Conservation (phyloP, 176 grass and related monocot species). For the Musa acuminata region DNA sequence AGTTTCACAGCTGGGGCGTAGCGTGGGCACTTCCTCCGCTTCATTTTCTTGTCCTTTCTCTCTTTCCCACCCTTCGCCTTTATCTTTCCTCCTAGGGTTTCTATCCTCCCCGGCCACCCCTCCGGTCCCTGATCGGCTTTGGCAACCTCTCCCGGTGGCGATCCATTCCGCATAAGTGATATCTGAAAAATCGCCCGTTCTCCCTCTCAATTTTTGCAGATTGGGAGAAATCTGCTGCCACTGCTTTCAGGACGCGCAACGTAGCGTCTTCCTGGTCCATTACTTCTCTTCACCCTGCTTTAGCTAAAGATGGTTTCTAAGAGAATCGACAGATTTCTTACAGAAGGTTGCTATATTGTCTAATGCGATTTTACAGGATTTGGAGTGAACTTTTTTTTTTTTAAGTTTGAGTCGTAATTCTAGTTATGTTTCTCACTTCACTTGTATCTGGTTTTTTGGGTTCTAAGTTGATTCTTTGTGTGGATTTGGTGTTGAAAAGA, state of each 20-base stretch:
- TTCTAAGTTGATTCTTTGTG: background rate
- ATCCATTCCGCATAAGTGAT: background rate
- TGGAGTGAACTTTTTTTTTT: background rate
- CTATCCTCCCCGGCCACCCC: background rate
- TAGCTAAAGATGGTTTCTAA: background rate
- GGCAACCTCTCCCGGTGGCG: background rate
- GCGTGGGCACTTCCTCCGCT: background rate
- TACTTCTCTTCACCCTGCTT: background rate
- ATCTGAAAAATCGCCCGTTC: background rate
- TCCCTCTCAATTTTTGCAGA: background rate
- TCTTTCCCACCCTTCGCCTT: background rate
- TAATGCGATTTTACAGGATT: background rate
- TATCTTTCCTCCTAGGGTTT: background rate
- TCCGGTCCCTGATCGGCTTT: background rate
- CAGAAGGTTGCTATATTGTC: background rate
- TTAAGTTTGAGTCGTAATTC: too few relatives aligned
- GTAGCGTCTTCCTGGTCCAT: too few relatives aligned
- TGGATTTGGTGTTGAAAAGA: background rate
- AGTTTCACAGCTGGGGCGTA: background rate
- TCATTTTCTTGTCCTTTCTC: background rate
- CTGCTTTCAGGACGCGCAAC: background rate
- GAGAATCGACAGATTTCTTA: background rate
- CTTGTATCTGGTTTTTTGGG: background rate
- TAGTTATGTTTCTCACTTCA: background rate
- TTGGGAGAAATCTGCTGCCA: background rate